Conservation (phyloP, 768 basidiomycete genomes). For the Postia placenta region DNA sequence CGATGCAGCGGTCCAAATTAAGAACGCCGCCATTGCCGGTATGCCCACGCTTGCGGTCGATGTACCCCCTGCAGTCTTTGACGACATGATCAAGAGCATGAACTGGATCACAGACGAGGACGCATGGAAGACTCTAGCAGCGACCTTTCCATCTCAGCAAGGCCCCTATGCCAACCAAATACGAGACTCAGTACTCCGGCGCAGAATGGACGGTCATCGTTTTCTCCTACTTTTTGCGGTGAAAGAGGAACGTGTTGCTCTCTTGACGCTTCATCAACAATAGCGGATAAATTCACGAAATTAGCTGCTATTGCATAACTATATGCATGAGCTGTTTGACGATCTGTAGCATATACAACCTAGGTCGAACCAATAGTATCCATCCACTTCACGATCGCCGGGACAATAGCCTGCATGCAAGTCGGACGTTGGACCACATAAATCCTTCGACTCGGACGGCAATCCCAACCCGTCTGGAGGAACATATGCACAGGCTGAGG, state of each 20-base stretch:
- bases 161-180: constrained; percentile 61
- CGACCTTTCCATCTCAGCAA: constrained; percentile 49
- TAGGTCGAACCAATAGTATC: too few relatives aligned
- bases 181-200: constrained; percentile 57
- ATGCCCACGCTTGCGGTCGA: constrained; percentile 72
- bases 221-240: constrained; percentile 63
- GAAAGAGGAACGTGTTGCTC: constrained; percentile 61
- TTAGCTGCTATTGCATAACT: neutral
- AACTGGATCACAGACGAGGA: constrained; percentile 75
- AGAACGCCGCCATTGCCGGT: constrained; percentile 44
- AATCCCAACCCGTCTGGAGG: too few relatives aligned
- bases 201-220: constrained; percentile 55
- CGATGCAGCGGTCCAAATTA: constrained; percentile 52
- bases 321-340: neutral
- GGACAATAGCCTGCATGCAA: too few relatives aligned
- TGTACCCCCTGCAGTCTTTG: constrained; percentile 54
- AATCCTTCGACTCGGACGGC: too few relatives aligned
- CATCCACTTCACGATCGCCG: too few relatives aligned
- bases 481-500: too few relatives aligned
- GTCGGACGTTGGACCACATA: too few relatives aligned
- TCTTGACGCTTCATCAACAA: constrained; percentile 38
- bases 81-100: constrained; percentile 48
- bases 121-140: constrained; percentile 55
- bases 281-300: neutral
- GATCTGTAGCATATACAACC: too few relatives aligned